Conservation (phyloP, 345 rosid species). For the Citrus sinensis region DNA sequence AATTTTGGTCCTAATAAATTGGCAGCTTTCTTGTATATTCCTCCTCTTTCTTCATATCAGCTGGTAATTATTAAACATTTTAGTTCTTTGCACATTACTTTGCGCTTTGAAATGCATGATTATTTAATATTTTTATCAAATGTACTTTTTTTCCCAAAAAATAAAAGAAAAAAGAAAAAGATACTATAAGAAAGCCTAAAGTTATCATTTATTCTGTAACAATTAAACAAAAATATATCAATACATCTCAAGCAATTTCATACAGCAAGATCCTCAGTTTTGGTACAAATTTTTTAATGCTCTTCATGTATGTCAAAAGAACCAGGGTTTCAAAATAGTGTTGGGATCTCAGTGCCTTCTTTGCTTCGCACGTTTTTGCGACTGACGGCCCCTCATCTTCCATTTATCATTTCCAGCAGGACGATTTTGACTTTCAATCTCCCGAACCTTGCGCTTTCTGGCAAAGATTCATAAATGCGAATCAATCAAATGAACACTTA, state of each 20-base stretch:
- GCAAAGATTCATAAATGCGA: background rate
- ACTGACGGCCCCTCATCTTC: slow-evolving; percentile 62
- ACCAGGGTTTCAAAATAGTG: background rate
- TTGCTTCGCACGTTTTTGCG: slow-evolving; percentile 56
- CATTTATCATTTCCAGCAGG: slow-evolving; percentile 70
- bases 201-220: background rate
- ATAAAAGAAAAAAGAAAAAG: too few relatives aligned
- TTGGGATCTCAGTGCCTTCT: slow-evolving; percentile 44
- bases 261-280: background rate
- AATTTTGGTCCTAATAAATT: slow-evolving; percentile 11
- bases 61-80: too few relatives aligned
- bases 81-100: too few relatives aligned
- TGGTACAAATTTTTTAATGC: background rate
- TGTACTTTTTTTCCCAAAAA: too few relatives aligned
- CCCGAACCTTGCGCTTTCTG: slow-evolving; percentile 87
- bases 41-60: too few relatives aligned
- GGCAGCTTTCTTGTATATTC: background rate
- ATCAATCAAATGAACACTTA: background rate
- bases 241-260: background rate
- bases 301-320: background rate
- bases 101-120: too few relatives aligned
- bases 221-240: too few relatives aligned
- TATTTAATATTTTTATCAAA: too few relatives aligned
- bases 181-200: too few relatives aligned
- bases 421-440: slow-evolving; percentile 67